Evolutionary conservation across 805 yeast species (phyloP), one percentile per base, ranked within the genome.

Genomic region (Babjeviella inositovora): DNA sequence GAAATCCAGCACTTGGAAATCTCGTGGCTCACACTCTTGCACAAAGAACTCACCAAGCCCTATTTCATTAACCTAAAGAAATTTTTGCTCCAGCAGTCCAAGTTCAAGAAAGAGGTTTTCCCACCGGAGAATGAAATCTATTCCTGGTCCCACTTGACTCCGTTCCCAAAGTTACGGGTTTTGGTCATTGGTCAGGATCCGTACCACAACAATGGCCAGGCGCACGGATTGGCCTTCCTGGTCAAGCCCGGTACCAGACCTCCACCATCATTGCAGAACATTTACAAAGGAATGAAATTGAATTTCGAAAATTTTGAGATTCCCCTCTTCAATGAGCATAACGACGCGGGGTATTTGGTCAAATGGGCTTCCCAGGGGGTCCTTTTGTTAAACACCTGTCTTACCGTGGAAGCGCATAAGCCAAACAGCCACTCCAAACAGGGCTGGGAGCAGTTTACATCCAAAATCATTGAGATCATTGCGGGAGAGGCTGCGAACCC

Each of bases 151-250:
- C 63, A 82, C 15, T 56, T 72, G 10, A 82, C 97, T 0, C 93
- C 94, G 0, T 52, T 87, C 11, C 53, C 67, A 4, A 44, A 62
- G 3, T 77, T 84, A 11, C 72, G 70, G 38, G 90, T 87, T 14
- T 62, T 90, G 2, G 63, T 90, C 8, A 53, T 90, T 21, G 98
- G 98, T 1, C 98, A 90, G 45, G 98, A 90, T 43, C 98, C 98
- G 1, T 90, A 90, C 43, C 98, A 90, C 46, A 82, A 84, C 43
- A 47, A 48, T 35, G 77, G 79, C 42, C 98, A 90, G 45, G 98
- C 98, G 0, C 98, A 90, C 40, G 98, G 98, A 0, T 52, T 90
- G 14, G 97, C 98, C 3, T 90, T 90, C 36, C 77, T 92, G 11
- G 97, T 90, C 1, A 60, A 69, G 26, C 93, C 94, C 2, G 56